phyloP scores from a whole-genome alignment of 345 rosid genomes.

The Moringa oleifera region DNA sequence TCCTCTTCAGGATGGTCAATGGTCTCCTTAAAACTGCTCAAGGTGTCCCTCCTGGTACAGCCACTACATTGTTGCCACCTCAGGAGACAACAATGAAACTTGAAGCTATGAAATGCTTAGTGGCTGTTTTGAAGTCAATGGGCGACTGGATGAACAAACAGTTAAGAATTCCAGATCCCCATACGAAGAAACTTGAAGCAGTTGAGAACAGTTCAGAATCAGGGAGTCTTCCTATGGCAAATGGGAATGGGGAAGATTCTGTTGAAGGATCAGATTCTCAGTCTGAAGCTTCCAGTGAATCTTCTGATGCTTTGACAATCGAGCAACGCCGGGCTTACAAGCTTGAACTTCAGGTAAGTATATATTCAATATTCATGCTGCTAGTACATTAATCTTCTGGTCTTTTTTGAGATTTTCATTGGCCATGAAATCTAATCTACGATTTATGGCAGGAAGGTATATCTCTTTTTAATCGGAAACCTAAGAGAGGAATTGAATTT shows the following conservation, averaged over 20 bases:
- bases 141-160: conserved; percentile 99
- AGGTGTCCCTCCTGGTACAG: conserved; percentile 86
- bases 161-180: conserved; percentile 83
- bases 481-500: conserved; percentile 95
- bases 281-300: conserved; percentile 78
- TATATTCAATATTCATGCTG: conserved; percentile 5
- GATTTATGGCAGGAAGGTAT: conserved; percentile 98
- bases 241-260: conserved; percentile 78
- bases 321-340: conserved; percentile 99
- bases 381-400: conserved; percentile 6
- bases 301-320: conserved; percentile 76
- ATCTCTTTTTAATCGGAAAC: conserved; percentile 94
- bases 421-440: conserved; percentile 32
- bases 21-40: conserved; percentile 99
- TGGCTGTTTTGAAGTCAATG: conserved; percentile 89
- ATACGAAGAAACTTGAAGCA: conserved; percentile 51
- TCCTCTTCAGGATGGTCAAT: conserved; percentile 83
- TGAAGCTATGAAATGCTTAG: conserved; percentile 97
- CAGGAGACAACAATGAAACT: conserved; percentile 91
- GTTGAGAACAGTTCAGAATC: conserved; percentile 60
- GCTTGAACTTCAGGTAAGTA: conserved; percentile 92
- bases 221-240: conserved; percentile 55
- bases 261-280: conserved; percentile 86
- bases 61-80: conserved; percentile 80
- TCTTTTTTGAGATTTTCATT: conserved; percentile 8